Percentiles rank a stretch among this genome's conserved stretches.
phyloP scores from a whole-genome alignment of 2,329 filamentous ascomycete species.

The Aspergillus awamori region DNA sequence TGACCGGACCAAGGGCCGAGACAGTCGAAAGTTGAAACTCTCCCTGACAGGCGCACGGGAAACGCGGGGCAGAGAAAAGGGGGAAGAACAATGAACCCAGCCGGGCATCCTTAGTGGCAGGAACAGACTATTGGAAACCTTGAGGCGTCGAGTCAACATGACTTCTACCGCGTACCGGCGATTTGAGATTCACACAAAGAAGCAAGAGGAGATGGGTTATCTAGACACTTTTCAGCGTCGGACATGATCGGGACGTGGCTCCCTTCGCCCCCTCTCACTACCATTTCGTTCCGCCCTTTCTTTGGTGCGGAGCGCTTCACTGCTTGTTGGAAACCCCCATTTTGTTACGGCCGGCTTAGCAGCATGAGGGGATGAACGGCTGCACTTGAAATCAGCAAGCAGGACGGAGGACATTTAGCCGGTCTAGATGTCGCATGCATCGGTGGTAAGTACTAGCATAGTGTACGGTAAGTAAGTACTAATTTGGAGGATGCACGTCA shows the following conservation, averaged over 20 bases:
- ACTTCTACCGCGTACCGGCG: background rate
- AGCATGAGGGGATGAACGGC: background rate
- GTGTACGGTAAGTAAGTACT: background rate
- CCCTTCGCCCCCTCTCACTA: no score
- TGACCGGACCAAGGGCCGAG: slow-evolving; percentile 12
- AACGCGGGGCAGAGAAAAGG: slow-evolving; percentile 17
- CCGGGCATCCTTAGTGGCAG: background rate
- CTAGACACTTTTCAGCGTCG: no score
- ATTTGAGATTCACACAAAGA: background rate
- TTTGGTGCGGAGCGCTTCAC: no score
- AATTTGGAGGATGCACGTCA: slow-evolving; percentile 3
- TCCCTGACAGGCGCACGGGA: slow-evolving; percentile 1
- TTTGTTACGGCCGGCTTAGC: background rate
- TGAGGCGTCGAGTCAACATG: background rate
- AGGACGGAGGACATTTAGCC: slow-evolving; percentile 5
- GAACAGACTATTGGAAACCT: background rate
- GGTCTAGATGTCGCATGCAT: background rate
- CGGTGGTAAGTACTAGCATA: background rate
- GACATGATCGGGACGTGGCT: no score
- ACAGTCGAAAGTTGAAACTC: slow-evolving; percentile 6
- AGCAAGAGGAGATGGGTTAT: background rate
- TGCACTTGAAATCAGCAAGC: background rate
- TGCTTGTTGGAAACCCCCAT: no score
- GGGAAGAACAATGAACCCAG: slow-evolving; percentile 3
- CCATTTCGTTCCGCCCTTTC: no score